These are phyloP conservation scores for Colletotrichum cordylinicola DNA, from an alignment of 2,329 filamentous ascomycete genomes.

Conservation along the genomic window DNA sequence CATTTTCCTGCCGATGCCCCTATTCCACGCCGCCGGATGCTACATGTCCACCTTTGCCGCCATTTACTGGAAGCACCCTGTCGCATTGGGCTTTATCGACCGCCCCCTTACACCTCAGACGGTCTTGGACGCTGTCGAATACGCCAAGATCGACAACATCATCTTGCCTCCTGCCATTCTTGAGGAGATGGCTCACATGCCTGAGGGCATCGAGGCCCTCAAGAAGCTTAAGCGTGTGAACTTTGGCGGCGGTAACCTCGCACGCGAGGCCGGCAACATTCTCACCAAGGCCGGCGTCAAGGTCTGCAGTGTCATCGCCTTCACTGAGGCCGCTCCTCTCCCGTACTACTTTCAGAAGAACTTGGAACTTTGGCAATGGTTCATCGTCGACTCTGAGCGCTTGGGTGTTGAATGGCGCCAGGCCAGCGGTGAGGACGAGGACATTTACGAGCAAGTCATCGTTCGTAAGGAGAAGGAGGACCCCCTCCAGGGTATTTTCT, in stretches of 20 bases:
- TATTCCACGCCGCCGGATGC: conserved; percentile 44
- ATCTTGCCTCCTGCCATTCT: conserved; percentile 45
- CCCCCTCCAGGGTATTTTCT: conserved; percentile 45
- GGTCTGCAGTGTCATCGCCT: conserved; percentile 42
- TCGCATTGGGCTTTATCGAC: conserved; percentile 34
- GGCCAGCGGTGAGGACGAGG: conserved; percentile 32
- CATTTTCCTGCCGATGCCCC: conserved; percentile 34
- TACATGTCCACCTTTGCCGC: conserved; percentile 26
- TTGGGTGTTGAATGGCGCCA: conserved; percentile 47
- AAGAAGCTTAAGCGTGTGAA: conserved; percentile 36
- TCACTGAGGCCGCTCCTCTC: conserved; percentile 45
- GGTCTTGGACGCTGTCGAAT: conserved; percentile 33
- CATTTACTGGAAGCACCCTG: conserved; percentile 35
- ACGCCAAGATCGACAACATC: conserved; percentile 30
- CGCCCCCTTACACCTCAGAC: conserved; percentile 40
- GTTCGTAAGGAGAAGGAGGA: conserved; percentile 40
- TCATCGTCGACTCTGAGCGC: conserved; percentile 38
- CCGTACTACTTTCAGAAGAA: conserved; percentile 43
- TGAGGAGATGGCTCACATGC: conserved; percentile 44
- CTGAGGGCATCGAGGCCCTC: conserved; percentile 34
- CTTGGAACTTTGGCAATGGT: conserved; percentile 10
- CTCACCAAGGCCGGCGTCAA: conserved; percentile 39
- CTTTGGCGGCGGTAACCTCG: conserved; percentile 45
- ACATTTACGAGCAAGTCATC: conserved; percentile 43
- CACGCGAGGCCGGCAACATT: conserved; percentile 40